Base-by-base conservation (phyloP, 176 grass and related monocot genomes). In the Luzula sylvatica region DNA sequence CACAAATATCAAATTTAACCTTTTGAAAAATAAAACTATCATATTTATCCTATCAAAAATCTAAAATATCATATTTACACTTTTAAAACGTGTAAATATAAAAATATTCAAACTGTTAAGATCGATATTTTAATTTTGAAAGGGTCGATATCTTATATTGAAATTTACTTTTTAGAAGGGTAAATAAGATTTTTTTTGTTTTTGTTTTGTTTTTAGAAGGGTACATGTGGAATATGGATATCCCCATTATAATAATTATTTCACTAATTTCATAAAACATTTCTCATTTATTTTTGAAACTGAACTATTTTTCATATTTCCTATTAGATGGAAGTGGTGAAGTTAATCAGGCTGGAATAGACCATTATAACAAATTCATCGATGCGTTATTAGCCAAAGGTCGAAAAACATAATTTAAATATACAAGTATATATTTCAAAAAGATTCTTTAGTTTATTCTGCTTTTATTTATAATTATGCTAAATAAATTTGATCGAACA, bases 321-420 rank as follows among this genome's bases (percentile, higher is more conserved):
- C 18, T 24, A 14, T 7, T 64, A 89, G 90, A 89, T 82, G 90
- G 90, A 2, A 75, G 67, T 8, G 84, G 81, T 15, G 62, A 82
- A 50, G 58, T 89, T 60, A 89, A 96, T 29, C 90, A 79, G 46
- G 77, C 71, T 30, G 90, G 90, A 29, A 89, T 96, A 17, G 77
- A 96, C 63, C 90, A 96, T 65, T 96, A 96, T 80, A 89, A 86
- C 42, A 96, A 56, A 38, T 40, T 96, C 25, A 96, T 96, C 14
- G 8, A 96, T n/a, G 81, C 84, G 4, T 68, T 96, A 15, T 46
- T 96, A 14, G 74, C 84, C 0, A 96, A 96, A 89, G 90, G 90
- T 86, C 30, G 69, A 6, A 3, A 16, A n/a, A n/a, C 25, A n/a
- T 44, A 8, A 19, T 3, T 44, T 9, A 4, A 1, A 23, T 14